Percentiles rank a stretch among this genome's conserved stretches.
Evolutionary conservation across 768 basidiomycete species (phyloP).

Genomic region (Termitomyces sp.): DNA sequence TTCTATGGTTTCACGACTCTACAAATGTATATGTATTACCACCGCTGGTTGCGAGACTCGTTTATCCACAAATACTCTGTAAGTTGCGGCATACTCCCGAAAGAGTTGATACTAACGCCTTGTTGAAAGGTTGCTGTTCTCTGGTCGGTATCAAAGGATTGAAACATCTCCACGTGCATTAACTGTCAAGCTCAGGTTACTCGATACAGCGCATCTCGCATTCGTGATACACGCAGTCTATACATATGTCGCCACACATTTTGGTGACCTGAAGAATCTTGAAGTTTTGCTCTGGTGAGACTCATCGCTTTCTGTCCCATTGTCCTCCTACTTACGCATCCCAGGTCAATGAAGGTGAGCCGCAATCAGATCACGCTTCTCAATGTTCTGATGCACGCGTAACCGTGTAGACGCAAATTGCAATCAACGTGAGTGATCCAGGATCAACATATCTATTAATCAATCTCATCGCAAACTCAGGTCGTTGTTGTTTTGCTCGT

Average conservation of each 20-base stretch:
- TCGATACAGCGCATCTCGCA: conserved; percentile 22
- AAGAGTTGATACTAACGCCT: background rate
- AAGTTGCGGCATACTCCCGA: conserved; percentile 2
- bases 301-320: background rate
- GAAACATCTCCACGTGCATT: background rate
- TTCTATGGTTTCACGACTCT: conserved; percentile 34
- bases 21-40: conserved; percentile 35
- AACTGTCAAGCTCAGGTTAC: conserved; percentile 12
- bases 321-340: background rate
- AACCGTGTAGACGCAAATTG: conserved; percentile 30
- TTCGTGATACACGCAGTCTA: conserved; percentile 24
- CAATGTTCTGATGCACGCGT: background rate
- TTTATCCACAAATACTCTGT: conserved; percentile 31
- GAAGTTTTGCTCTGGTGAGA: conserved; percentile 8
- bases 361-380: background rate
- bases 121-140: conserved; percentile 24
- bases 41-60: conserved; percentile 29
- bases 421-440: conserved; percentile 30
- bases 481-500: conserved; percentile 38
- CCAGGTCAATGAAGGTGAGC: conserved; percentile 20
- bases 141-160: conserved; percentile 18
- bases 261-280: conserved; percentile 17
- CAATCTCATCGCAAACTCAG: conserved; percentile 10
- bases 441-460: background rate
- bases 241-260: conserved; percentile 18